Evolutionary conservation across 2,329 filamentous ascomycete species (phyloP), one percentile per base, ranked within the genome.

Genomic region (Ramularia endophylla): DNA sequence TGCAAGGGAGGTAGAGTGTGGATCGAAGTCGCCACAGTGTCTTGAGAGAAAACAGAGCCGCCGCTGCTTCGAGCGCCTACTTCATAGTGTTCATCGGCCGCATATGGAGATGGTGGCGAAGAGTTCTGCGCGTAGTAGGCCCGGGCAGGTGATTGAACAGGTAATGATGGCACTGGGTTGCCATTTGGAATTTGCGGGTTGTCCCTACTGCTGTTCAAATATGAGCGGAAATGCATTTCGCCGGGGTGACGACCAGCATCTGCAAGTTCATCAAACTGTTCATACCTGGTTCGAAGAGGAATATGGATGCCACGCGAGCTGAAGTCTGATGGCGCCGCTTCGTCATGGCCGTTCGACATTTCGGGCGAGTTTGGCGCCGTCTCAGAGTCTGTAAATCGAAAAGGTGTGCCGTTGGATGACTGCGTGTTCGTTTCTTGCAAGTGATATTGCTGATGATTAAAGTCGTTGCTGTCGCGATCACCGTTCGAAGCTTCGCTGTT

Each of bases 1-100:
- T 73, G 71, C n/a, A 73, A 48, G 2, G 70, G 62, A 5, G 64
- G 59, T 5, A 65, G 48, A 4, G 61, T 61, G 15, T 56, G 50
- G 3, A 61, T 49, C 5, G 64, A 64, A 6, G 64, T 64, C 5
- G 60, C 61, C 2, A 49, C 38, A 3, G 64, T 66, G 32, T 61
- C 64, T 36, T 61, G 52, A 3, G 64, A 65, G 37, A 58, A 53
- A 16, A 57, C 42, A 9, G 62, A 64, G 2, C 59, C 59, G 11
- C 48, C 54, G 27, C 61, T 63, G 44, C 62, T 64, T 8, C 57
- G 47, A 12, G 60, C 54, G 20, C 54, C 55, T 2, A 46, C 32
- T 5, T 53, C 54, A 18, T 56, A 56, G 25, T 48, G 42, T 27
- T 50, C 41, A 31, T 37, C 34, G 5, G 34, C 37, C 27, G 43